Evolutionary conservation across 2,329 filamentous ascomycete species (phyloP).

Genomic region (Fusarium globosum): DNA sequence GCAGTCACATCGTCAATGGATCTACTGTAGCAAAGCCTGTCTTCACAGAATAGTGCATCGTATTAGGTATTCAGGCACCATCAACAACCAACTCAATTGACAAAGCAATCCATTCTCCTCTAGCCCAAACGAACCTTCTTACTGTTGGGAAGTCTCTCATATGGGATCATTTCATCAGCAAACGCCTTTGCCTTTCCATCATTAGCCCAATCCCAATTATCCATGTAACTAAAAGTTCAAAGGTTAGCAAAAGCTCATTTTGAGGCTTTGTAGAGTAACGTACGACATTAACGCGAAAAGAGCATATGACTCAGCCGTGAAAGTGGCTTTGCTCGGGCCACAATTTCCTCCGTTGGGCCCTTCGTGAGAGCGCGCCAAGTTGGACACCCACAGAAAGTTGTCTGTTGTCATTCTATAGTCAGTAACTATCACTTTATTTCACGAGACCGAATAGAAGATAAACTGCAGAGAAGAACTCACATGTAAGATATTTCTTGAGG

Average conservation of each 20-base stretch:
- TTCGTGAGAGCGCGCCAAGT: neutral
- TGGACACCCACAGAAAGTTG: neutral
- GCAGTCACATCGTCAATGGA: rapidly evolving
- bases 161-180: neutral
- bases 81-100: too few species aligned
- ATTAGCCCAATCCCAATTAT: slow-evolving; percentile 3
- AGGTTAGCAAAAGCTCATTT: rapidly evolving
- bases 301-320: neutral
- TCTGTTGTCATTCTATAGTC: neutral
- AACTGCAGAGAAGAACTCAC: neutral
- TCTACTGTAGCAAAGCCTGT: neutral
- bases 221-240: neutral
- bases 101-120: rapidly evolving
- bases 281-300: neutral
- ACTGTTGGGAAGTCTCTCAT: neutral
- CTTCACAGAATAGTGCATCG: rapidly evolving
- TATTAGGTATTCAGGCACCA: neutral
- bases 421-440: rapidly evolving
- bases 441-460: rapidly evolving
- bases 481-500: neutral
- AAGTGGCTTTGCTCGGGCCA: neutral
- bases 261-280: rapidly evolving
- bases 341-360: neutral
- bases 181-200: neutral
- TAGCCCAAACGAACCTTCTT: slow-evolving; percentile 2